Base-by-base conservation (phyloP, 139 green algal genomes). In the Chlamydomonas schloesseri region DNA sequence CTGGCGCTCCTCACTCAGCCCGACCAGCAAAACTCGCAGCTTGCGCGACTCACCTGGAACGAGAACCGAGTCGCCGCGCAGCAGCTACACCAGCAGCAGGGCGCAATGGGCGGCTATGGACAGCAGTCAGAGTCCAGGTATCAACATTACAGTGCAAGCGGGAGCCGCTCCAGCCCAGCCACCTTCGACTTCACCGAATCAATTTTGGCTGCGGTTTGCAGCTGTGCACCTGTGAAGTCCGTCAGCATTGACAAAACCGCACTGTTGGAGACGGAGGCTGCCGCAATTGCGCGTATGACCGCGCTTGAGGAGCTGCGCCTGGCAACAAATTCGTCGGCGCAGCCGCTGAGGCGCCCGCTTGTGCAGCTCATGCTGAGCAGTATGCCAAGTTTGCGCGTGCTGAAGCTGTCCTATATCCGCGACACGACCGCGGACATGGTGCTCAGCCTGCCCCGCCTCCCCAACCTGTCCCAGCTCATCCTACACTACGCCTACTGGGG, bases 361-460 rank as follows among this genome's bases (percentile, higher is more conserved):
- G 21, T 86, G 33, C 47, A 70, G 50, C 67, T 86, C 11, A 78
- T 86, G 67, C 67, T 86, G 15, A n/a, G n/a, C 11, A 29, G 50
- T 26, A n/a, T 86, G 6, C 46, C 68, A 0, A 18, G 36, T 0
- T 68, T 86, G 11, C 80, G 80, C 21, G 33, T 46, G 4, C 80
- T 86, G 4, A 69, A 77, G 67, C 68, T 86, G 9, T 86, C 80
- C 3, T 86, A 86, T 33, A 86, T 86, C 69, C 80, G 80, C 26
- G 80, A 86, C 53, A 86, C 80, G 4, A 86, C 80, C 0, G 80
- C 80, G 4, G 80, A 86, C 53, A 55, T 86, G 80, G 80, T 42
- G 5, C 26, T 69, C 36, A 46, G 6, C 33, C 69, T 87, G 33
- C 26, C 81, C 31, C 69, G 69, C 28, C 81, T 87, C 69, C 50